Conservation (phyloP, 1,139 yeast genomes). For the Suhomyces anneliseae region DNA sequence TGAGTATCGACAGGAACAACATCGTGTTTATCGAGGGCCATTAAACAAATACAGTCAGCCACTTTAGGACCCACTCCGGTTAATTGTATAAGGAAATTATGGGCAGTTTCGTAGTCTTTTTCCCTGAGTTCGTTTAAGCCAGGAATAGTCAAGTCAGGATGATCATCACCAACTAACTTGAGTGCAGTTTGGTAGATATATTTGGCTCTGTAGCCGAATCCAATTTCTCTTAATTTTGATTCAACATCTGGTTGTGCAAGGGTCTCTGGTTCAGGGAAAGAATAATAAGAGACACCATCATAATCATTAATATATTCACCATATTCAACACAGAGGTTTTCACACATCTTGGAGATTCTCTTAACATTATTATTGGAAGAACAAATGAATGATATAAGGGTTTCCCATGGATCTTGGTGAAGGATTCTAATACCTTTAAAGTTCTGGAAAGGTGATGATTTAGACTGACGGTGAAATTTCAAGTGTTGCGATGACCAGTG, state of each 20-base stretch:
- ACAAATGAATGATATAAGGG: slow-evolving; percentile 84
- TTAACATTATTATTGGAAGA: slow-evolving; percentile 95
- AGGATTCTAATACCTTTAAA: slow-evolving; percentile 78
- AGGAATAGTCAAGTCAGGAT: slow-evolving; percentile 37
- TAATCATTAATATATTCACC: slow-evolving; percentile 61
- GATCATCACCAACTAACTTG: slow-evolving; percentile 32
- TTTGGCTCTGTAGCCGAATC: slow-evolving; percentile 93
- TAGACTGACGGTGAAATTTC: slow-evolving; percentile 33
- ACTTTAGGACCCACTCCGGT: slow-evolving; percentile 97
- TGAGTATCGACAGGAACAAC: slow-evolving; percentile 97
- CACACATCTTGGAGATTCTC: slow-evolving; percentile 92
- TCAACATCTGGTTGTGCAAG: slow-evolving; percentile 42
- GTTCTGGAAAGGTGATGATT: slow-evolving; percentile 35
- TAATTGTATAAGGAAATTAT: slow-evolving; percentile 62
- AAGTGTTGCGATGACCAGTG: slow-evolving; percentile 64
- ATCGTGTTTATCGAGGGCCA: slow-evolving; percentile 87
- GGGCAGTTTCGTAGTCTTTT: slow-evolving; percentile 55
- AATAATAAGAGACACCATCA: slow-evolving; percentile 60
- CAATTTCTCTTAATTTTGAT: slow-evolving; percentile 51
- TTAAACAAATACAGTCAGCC: slow-evolving; percentile 86
- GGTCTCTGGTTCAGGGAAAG: slow-evolving; percentile 70
- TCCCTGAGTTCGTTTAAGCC: slow-evolving; percentile 41
- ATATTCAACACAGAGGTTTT: slow-evolving; percentile 66
- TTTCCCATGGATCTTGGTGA: slow-evolving; percentile 97
- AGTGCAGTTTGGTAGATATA: slow-evolving; percentile 78